Percentiles rank a stretch among this genome's conserved stretches.
phyloP scores from a whole-genome alignment of 345 rosid species.

The Carallia brachiata region DNA sequence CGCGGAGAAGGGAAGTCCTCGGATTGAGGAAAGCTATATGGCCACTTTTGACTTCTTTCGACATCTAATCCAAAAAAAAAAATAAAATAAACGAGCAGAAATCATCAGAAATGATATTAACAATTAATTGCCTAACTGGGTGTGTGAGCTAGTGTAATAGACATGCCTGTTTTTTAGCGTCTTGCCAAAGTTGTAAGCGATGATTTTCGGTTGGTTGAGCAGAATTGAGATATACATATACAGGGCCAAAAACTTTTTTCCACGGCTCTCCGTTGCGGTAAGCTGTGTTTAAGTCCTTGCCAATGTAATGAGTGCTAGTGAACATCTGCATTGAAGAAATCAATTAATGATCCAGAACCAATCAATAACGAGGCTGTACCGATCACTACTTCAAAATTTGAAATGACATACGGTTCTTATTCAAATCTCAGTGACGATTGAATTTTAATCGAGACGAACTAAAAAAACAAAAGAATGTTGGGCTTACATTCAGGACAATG shows the following conservation, averaged over 20 bases:
- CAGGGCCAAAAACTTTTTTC: conserved; percentile 84
- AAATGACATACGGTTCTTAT: too few species aligned
- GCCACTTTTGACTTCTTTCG: conserved; percentile 62
- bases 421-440: too few species aligned
- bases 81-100: neutral
- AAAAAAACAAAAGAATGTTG: neutral
- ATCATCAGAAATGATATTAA: neutral
- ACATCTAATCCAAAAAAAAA: neutral
- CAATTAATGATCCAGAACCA: neutral
- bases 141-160: neutral
- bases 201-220: conserved; percentile 13
- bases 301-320: conserved; percentile 68
- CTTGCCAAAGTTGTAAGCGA: conserved; percentile 49
- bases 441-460: neutral
- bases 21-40: conserved; percentile 52
- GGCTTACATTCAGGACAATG: conserved; percentile 50
- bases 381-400: too few species aligned
- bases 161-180: conserved; percentile 67
- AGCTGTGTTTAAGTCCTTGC: conserved; percentile 46
- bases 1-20: conserved; percentile 46
- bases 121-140: neutral
- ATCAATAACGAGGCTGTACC: neutral
- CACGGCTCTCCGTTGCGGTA: conserved; percentile 55
- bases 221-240: conserved; percentile 62
- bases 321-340: conserved; percentile 54